These are phyloP conservation scores for Typha latifolia DNA, from an alignment of 176 grass and related monocot genomes.

Conservation along the genomic window DNA sequence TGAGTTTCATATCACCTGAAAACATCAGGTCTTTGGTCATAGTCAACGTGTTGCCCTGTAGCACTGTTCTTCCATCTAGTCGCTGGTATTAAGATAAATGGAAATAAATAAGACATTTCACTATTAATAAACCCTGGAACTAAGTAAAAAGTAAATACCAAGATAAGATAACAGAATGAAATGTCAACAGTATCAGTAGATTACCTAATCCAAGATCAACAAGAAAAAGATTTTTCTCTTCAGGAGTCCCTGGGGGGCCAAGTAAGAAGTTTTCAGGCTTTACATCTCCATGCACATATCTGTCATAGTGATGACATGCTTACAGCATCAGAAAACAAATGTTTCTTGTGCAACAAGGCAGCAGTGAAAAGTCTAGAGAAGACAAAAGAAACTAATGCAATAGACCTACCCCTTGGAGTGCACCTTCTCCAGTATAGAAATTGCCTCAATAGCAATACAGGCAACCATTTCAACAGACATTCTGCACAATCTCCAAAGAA, in stretches of 20 bases:
- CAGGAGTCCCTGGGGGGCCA: constrained; percentile 56
- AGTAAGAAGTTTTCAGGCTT: constrained; percentile 97
- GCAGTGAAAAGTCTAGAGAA: background rate
- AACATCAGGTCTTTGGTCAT: constrained; percentile 67
- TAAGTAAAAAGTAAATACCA: background rate
- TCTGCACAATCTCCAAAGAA: constrained; percentile 29
- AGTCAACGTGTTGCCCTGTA: constrained; percentile 65
- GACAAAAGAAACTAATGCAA: background rate
- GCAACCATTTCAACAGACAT: constrained; percentile 98
- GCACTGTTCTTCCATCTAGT: constrained; percentile 68
- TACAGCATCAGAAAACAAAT: background rate
- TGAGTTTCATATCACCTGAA: constrained; percentile 49
- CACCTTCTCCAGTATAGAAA: constrained; percentile 91
- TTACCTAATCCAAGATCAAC: constrained; percentile 98
- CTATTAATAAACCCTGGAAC: background rate
- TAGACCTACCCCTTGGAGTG: constrained; percentile 72
- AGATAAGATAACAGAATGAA: constrained; percentile 5
- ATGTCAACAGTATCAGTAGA: constrained; percentile 13
- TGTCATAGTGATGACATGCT: constrained; percentile 17
- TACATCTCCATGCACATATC: constrained; percentile 91
- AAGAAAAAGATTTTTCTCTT: constrained; percentile 96
- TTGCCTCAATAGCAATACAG: constrained; percentile 95
- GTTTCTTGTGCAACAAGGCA: constrained; percentile 11
- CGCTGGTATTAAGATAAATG: constrained; percentile 29
- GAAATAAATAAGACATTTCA: constrained; percentile 6